Percentiles rank a stretch among this genome's conserved stretches.
phyloP scores from a whole-genome alignment of 441 rosid species.

The Pelargonium australe region DNA sequence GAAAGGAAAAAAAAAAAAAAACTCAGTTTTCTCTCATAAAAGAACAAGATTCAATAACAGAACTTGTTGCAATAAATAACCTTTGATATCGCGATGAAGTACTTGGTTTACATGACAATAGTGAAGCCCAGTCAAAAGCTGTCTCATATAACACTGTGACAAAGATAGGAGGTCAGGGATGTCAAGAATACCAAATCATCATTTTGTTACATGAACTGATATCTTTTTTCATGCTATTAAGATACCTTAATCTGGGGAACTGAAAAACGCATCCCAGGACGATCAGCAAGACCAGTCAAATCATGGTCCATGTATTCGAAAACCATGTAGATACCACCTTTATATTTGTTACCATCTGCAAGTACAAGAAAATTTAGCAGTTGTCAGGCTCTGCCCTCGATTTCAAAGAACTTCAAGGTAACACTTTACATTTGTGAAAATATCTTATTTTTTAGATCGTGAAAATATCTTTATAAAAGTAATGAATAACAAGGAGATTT shows the following conservation, averaged over 20 bases:
- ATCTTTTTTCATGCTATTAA: background rate
- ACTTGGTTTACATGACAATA: slow-evolving; percentile 92
- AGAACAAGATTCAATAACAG: background rate
- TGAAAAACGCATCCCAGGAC: slow-evolving; percentile 93
- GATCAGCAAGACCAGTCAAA: slow-evolving; percentile 93
- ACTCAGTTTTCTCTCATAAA: background rate
- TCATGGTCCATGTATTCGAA: slow-evolving; percentile 99
- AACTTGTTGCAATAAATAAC: slow-evolving; percentile 8
- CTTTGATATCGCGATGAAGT: slow-evolving; percentile 95
- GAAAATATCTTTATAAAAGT: too few relatives aligned
- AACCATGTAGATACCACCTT: slow-evolving; percentile 94
- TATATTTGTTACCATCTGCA: slow-evolving; percentile 87
- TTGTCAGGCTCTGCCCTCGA: background rate
- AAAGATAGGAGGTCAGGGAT: slow-evolving; percentile 9
- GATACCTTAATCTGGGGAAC: slow-evolving; percentile 57
- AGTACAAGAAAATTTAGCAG: slow-evolving; percentile 10
- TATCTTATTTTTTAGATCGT: too few relatives aligned
- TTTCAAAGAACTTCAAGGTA: too few relatives aligned
- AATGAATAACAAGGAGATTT: too few relatives aligned
- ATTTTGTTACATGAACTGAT: background rate
- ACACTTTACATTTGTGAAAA: too few relatives aligned
- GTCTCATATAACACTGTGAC: slow-evolving; percentile 83
- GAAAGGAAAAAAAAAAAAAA: background rate
- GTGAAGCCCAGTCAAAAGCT: slow-evolving; percentile 88
- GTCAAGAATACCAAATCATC: background rate